These are phyloP conservation scores for Ogataea minuta DNA, from an alignment of 805 yeast species.

Conservation along the genomic window DNA sequence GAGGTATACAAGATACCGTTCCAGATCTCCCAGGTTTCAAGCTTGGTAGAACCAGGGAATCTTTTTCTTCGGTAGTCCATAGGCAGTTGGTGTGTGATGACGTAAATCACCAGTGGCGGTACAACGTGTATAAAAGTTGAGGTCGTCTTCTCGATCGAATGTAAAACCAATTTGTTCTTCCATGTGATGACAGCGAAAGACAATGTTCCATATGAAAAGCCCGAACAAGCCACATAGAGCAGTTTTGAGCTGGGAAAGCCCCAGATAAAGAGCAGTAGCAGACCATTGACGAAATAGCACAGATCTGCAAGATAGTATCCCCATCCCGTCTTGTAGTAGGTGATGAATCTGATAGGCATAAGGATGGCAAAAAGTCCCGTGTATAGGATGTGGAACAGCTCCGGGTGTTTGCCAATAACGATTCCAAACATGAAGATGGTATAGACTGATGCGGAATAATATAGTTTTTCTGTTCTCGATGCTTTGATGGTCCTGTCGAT, in stretches of 20 bases:
- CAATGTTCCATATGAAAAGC: constrained; percentile 84
- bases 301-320: constrained; percentile 90
- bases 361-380: constrained; percentile 57
- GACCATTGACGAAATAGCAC: constrained; percentile 83
- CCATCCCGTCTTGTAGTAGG: constrained; percentile 74
- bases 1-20: constrained; percentile 77
- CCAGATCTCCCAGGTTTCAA: constrained; percentile 69
- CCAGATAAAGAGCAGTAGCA: constrained; percentile 77
- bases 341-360: constrained; percentile 82
- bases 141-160: constrained; percentile 88
- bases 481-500: constrained; percentile 39
- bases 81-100: constrained; percentile 74
- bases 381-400: constrained; percentile 73
- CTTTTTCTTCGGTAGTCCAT: constrained; percentile 48
- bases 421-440: constrained; percentile 70
- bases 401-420: constrained; percentile 74
- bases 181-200: constrained; percentile 94
- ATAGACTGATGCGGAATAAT: constrained; percentile 72
- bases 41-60: constrained; percentile 77
- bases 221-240: constrained; percentile 78
- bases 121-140: constrained; percentile 85
- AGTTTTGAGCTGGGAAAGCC: constrained; percentile 69
- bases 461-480: constrained; percentile 68
- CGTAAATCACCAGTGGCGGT: constrained; percentile 87
- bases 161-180: constrained; percentile 91